Evolutionary conservation across 2,329 filamentous ascomycete genomes (phyloP), one percentile per base, ranked within the genome.

Genomic region (Hypoxylon sp.): DNA sequence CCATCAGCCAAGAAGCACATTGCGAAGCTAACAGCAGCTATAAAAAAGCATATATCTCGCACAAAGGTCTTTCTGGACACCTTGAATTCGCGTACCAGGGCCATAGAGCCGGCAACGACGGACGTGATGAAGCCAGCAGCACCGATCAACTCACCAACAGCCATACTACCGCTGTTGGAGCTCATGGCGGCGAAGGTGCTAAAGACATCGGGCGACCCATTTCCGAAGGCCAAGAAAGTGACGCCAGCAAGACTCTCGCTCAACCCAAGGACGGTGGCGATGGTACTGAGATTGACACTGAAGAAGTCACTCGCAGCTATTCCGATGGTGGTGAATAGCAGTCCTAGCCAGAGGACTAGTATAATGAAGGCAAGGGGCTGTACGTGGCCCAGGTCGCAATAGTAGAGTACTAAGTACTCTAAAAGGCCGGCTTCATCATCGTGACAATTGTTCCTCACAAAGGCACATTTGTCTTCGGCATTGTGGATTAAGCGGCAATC

Each of bases 261-360:
- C 83, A 99, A 91, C 19, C 95, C 94, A 28, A 98, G 85, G 57
- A 98, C 89, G 62, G 87, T 91, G 21, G 96, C 91, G 74, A 99
- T 96, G 11, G 96, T 98, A 79, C 93, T 96, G 34, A 99, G 86
- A 77, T 99, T 97, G 81, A 98, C 89, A 81, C 94, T 98, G 81
- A 99, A 96, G 83, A 99, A 99, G 81, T 99, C 96, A 80, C 94
- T 98, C 21, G 96, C 96, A 13, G 96, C 96, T 70, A 99, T 98
- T 65, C 96, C 96, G 71, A 99, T 98, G 13, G 96, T 98, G 73
- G 92, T 95, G 81, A 99, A 99, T 6, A 99, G 88, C 60, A 98
- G 83, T 38, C 89, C 92, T 5, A 98, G 87, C 96, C 96, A 99
- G 66, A 90, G 74, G 14, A 93, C 86, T 49, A 99, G 84, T 45